These are phyloP conservation scores for Trichopus zeylanicus DNA, from an alignment of 116 monocot genomes.

Conservation along the genomic window DNA sequence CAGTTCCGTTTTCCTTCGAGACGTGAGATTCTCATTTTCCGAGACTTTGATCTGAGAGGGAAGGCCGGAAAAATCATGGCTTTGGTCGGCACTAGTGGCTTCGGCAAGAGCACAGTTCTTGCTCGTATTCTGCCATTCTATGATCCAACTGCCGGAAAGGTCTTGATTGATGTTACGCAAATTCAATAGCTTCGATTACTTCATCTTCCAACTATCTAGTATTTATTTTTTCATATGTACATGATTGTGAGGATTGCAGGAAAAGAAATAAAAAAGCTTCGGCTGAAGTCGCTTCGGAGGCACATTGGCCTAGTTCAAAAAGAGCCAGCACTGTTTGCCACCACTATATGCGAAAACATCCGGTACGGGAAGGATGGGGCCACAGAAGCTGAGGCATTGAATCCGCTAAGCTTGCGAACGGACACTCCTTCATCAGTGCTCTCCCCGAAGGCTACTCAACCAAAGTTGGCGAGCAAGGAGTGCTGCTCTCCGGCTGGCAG, in stretches of 20 bases:
- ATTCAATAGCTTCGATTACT: neutral
- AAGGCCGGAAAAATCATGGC: constrained; percentile 37
- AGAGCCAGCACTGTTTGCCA: constrained; percentile 39
- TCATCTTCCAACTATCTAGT: neutral
- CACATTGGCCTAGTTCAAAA: constrained; percentile 38
- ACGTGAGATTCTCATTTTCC: constrained; percentile 18
- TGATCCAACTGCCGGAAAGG: constrained; percentile 28
- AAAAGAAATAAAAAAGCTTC: constrained; percentile 27
- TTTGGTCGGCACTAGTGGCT: constrained; percentile 37
- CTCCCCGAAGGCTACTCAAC: constrained; percentile 35
- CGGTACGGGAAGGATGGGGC: constrained; percentile 30
- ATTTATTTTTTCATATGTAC: neutral
- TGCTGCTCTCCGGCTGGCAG: constrained; percentile 44
- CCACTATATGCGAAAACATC: constrained; percentile 35
- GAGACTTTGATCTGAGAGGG: constrained; percentile 23
- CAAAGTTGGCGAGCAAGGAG: constrained; percentile 34
- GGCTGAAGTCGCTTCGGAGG: constrained; percentile 23
- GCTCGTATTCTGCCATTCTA: constrained; percentile 31
- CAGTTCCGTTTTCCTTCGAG: constrained; percentile 25
- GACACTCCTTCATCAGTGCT: constrained; percentile 37
- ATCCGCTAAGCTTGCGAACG: constrained; percentile 35
- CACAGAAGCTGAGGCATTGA: constrained; percentile 32
- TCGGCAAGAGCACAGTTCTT: constrained; percentile 38
- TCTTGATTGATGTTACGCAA: constrained; percentile 35
- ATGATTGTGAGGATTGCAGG: constrained; percentile 14